These are phyloP conservation scores for Camelina hispida DNA, from an alignment of 345 rosid species.

Conservation along the genomic window DNA sequence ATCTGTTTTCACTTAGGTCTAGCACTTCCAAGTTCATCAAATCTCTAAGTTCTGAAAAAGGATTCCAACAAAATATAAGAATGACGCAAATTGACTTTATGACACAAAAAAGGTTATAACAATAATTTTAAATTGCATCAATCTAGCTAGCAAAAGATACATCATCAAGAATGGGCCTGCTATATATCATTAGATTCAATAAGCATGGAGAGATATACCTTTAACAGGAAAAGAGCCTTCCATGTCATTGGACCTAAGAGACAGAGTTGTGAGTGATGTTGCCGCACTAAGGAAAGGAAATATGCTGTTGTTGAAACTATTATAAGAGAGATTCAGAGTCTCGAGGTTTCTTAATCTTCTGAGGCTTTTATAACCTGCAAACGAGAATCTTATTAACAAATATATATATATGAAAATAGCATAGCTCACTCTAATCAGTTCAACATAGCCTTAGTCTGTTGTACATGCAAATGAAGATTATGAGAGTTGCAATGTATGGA, in stretches of 20 bases:
- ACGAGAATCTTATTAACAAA: too few species aligned
- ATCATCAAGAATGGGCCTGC: background rate
- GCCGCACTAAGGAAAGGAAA: slow-evolving; percentile 25
- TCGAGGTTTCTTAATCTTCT: background rate
- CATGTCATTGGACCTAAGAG: background rate
- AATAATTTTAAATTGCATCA: too few species aligned
- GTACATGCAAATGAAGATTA: too few species aligned
- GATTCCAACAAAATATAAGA: background rate
- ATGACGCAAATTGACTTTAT: too few species aligned
- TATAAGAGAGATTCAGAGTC: slow-evolving; percentile 10
- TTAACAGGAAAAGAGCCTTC: background rate
- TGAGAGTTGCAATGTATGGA: too few species aligned
- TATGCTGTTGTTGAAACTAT: background rate
- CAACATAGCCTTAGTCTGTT: too few species aligned
- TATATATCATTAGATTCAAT: too few species aligned
- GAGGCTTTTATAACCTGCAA: slow-evolving; percentile 10
- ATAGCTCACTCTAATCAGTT: too few species aligned
- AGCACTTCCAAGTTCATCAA: slow-evolving; percentile 12
- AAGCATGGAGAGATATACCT: background rate
- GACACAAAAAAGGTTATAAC: too few species aligned
- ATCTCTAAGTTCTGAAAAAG: background rate
- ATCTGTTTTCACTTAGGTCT: background rate
- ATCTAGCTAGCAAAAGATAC: background rate
- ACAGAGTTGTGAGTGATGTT: slow-evolving; percentile 19
- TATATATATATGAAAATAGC: too few species aligned